These are phyloP conservation scores for Globisporangium recalcitrans DNA, from an alignment of 352 stramenopile species.

Conservation along the genomic window DNA sequence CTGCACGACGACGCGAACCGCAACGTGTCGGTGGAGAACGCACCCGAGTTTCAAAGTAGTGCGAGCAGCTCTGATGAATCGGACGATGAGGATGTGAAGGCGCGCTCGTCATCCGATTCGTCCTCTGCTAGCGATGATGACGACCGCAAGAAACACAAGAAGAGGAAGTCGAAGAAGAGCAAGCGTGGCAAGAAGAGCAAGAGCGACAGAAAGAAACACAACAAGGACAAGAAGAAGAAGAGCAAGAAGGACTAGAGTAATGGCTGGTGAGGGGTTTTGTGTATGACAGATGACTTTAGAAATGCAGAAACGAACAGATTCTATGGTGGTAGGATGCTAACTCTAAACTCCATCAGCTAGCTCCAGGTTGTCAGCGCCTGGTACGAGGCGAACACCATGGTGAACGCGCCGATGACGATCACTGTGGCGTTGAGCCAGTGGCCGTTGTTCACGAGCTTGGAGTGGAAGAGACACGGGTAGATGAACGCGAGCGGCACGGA, in stretches of 20 bases:
- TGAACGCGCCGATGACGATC: slow-evolving; percentile 45
- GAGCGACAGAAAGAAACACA: slow-evolving; percentile 17
- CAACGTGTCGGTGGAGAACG: slow-evolving; percentile 45
- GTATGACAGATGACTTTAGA: background rate
- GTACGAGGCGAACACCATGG: slow-evolving; percentile 59
- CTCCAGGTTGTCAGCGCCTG: slow-evolving; percentile 47
- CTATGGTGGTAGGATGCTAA: slow-evolving; percentile 11
- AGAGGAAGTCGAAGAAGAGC: slow-evolving; percentile 16
- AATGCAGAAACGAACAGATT: slow-evolving; percentile 10
- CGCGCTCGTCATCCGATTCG: background rate
- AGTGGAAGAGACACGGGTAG: slow-evolving; percentile 69
- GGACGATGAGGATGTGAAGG: slow-evolving; percentile 38
- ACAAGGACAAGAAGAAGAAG: slow-evolving; percentile 15
- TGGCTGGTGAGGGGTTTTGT: slow-evolving; percentile 2
- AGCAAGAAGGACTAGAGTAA: slow-evolving; percentile 11
- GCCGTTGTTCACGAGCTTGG: slow-evolving; percentile 38
- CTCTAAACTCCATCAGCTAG: slow-evolving; percentile 10
- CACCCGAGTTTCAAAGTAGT: slow-evolving; percentile 30
- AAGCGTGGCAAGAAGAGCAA: background rate
- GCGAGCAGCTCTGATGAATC: slow-evolving; percentile 28
- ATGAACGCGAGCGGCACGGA: slow-evolving; percentile 69
- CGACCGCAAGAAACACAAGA: slow-evolving; percentile 21
- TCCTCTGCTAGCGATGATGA: slow-evolving; percentile 1
- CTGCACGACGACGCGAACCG: slow-evolving; percentile 23
- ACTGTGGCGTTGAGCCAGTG: slow-evolving; percentile 38